phyloP scores from a whole-genome alignment of 2,329 filamentous ascomycete species.

The Neobulgaria alba region DNA sequence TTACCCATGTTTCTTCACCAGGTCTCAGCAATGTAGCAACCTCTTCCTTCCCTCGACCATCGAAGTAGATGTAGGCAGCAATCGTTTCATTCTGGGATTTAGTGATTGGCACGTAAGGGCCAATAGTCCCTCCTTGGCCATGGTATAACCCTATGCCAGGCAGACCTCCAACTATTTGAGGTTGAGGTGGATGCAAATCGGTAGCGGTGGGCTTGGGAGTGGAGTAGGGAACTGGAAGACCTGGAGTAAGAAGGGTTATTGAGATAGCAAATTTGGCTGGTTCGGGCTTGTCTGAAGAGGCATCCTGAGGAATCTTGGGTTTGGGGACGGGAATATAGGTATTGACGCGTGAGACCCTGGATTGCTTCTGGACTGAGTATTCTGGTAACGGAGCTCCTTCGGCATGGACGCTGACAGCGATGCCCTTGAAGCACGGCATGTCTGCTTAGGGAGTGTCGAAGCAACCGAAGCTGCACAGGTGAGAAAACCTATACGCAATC shows the following conservation, averaged over 20 bases:
- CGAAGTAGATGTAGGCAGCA: slow-evolving; percentile 98
- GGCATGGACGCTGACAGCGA: slow-evolving; percentile 93
- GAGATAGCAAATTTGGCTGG: slow-evolving; percentile 96
- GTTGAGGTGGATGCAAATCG: slow-evolving; percentile 72
- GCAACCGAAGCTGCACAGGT: slow-evolving; percentile 21
- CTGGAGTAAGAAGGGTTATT: slow-evolving; percentile 86
- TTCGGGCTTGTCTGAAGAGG: slow-evolving; percentile 66
- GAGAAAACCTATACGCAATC: slow-evolving; percentile 5
- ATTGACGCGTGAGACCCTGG: slow-evolving; percentile 83
- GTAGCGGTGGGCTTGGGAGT: slow-evolving; percentile 70
- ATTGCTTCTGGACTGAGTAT: slow-evolving; percentile 91
- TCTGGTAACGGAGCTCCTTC: slow-evolving; percentile 76
- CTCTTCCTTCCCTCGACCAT: slow-evolving; percentile 90
- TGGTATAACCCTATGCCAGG: slow-evolving; percentile 43
- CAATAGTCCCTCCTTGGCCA: slow-evolving; percentile 51
- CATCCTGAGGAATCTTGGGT: slow-evolving; percentile 60
- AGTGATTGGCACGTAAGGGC: slow-evolving; percentile 86
- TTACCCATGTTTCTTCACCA: slow-evolving; percentile 98
- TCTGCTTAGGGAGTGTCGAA: slow-evolving; percentile 10
- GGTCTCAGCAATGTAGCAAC: slow-evolving; percentile 87
- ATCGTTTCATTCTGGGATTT: slow-evolving; percentile 93
- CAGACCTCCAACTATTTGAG: slow-evolving; percentile 70
- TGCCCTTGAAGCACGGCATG: slow-evolving; percentile 98
- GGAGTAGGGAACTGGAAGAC: slow-evolving; percentile 85
- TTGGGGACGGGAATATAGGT: slow-evolving; percentile 95